Percentiles rank a stretch among this genome's conserved stretches.
Conservation (phyloP, 768 basidiomycete species). For the Cyclocybe cylindracea region DNA sequence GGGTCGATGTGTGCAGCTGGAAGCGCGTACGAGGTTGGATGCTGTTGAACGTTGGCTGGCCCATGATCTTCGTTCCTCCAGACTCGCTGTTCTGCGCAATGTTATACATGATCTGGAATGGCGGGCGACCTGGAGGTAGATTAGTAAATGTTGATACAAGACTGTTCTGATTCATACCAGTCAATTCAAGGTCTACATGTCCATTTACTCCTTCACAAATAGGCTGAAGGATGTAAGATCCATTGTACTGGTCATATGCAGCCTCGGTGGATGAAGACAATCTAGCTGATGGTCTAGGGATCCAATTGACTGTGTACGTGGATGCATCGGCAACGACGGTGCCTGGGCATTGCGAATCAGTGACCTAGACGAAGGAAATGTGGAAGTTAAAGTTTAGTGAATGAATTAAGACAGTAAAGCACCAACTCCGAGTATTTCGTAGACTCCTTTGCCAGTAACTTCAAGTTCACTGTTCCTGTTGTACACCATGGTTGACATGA, state of each 20-base stretch:
- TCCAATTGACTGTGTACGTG: conserved; percentile 74
- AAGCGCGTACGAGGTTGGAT: conserved; percentile 80
- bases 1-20: conserved; percentile 74
- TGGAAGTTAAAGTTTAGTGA: neutral
- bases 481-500: conserved; percentile 42
- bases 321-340: conserved; percentile 57
- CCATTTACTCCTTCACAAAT: conserved; percentile 84
- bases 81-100: conserved; percentile 68
- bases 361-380: conserved; percentile 53
- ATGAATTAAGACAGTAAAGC: neutral
- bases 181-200: conserved; percentile 82
- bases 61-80: conserved; percentile 70
- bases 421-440: conserved; percentile 70
- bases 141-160: neutral
- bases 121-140: conserved; percentile 68
- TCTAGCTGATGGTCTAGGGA: conserved; percentile 74
- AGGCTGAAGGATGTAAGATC: conserved; percentile 71
- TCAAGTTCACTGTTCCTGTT: conserved; percentile 72
- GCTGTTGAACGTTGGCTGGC: conserved; percentile 81
- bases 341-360: conserved; percentile 87
- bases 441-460: conserved; percentile 75
- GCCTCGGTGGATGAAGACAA: conserved; percentile 62
- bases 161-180: conserved; percentile 44
- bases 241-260: conserved; percentile 61
- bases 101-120: conserved; percentile 92